These are phyloP conservation scores for Ophiostoma himal-ulmi DNA, from an alignment of 2,329 filamentous ascomycete species.

Conservation along the genomic window DNA sequence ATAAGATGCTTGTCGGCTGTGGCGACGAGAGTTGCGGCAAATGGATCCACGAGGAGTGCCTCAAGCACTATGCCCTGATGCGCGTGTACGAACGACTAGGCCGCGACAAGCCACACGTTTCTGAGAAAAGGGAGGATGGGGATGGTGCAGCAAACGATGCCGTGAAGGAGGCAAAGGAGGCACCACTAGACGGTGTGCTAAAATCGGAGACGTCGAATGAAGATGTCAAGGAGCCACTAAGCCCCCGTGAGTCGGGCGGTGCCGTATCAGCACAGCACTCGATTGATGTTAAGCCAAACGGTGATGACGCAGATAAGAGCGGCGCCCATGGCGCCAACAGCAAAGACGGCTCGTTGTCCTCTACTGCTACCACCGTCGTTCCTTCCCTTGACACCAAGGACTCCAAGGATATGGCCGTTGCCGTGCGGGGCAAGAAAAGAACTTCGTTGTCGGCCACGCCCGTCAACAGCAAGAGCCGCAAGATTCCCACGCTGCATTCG, in stretches of 20 bases:
- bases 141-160: not conserved
- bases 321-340: slow-evolving; percentile 13
- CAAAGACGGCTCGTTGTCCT: not conserved
- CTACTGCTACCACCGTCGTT: slow-evolving; percentile 31
- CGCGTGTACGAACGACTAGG: slow-evolving; percentile 47
- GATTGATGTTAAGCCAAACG: slow-evolving; percentile 48
- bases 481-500: slow-evolving; percentile 28
- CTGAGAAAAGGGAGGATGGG: slow-evolving; percentile 31
- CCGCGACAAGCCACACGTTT: slow-evolving; percentile 44
- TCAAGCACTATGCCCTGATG: slow-evolving; percentile 50
- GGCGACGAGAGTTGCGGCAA: slow-evolving; percentile 48
- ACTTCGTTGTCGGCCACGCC: not conserved
- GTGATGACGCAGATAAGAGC: slow-evolving; percentile 25
- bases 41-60: slow-evolving; percentile 60
- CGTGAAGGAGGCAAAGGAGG: not conserved
- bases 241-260: slow-evolving; percentile 46
- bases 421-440: not conserved
- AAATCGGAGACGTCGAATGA: slow-evolving; percentile 31
- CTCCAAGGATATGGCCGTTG: slow-evolving; percentile 5
- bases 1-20: slow-evolving; percentile 55
- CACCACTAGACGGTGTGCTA: slow-evolving; percentile 23
- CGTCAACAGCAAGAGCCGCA: slow-evolving; percentile 29
- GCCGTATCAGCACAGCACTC: slow-evolving; percentile 46
- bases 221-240: slow-evolving; percentile 43
- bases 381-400: not conserved